phyloP scores from a whole-genome alignment of 2,329 filamentous ascomycete genomes.

The Fusarium sp. region DNA sequence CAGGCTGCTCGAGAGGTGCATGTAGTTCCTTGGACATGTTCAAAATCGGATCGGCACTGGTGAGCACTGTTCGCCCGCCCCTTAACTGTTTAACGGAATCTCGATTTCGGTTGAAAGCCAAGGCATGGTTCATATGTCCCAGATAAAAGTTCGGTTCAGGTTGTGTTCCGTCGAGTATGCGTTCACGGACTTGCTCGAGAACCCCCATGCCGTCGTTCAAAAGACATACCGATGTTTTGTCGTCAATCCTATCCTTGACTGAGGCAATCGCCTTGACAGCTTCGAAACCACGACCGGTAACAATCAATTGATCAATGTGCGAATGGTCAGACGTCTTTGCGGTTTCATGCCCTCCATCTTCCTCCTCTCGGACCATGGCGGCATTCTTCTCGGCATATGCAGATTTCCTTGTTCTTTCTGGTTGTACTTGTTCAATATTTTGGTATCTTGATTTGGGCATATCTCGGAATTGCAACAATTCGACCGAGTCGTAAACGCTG shows the following conservation, averaged over 20 bases:
- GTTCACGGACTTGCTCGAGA: conserved; percentile 79
- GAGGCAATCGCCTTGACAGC: conserved; percentile 65
- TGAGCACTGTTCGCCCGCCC: conserved; percentile 50
- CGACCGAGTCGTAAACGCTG: conserved; percentile 56
- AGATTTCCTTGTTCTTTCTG: conserved; percentile 34
- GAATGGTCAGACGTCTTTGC: conserved; percentile 51
- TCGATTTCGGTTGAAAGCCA: conserved; percentile 57
- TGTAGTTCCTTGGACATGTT: conserved; percentile 30
- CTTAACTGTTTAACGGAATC: conserved; percentile 56
- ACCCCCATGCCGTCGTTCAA: conserved; percentile 86
- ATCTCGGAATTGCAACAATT: conserved; percentile 49
- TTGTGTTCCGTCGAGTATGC: conserved; percentile 74
- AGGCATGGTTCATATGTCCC: conserved; percentile 67
- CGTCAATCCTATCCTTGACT: conserved; percentile 74
- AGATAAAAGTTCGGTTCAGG: conserved; percentile 81
- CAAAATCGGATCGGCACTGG: conserved; percentile 36
- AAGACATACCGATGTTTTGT: conserved; percentile 78
- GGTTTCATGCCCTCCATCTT: background rate
- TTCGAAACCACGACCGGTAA: conserved; percentile 70
- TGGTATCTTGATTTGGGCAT: conserved; percentile 47
- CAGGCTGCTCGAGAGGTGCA: conserved; percentile 33
- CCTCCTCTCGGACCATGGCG: conserved; percentile 22
- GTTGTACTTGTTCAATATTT: conserved; percentile 46
- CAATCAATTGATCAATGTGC: conserved; percentile 77
- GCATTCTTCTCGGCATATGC: conserved; percentile 40